These are phyloP conservation scores for Silene noctiflora DNA, from an alignment of 179 eudicot species.

Conservation along the genomic window DNA sequence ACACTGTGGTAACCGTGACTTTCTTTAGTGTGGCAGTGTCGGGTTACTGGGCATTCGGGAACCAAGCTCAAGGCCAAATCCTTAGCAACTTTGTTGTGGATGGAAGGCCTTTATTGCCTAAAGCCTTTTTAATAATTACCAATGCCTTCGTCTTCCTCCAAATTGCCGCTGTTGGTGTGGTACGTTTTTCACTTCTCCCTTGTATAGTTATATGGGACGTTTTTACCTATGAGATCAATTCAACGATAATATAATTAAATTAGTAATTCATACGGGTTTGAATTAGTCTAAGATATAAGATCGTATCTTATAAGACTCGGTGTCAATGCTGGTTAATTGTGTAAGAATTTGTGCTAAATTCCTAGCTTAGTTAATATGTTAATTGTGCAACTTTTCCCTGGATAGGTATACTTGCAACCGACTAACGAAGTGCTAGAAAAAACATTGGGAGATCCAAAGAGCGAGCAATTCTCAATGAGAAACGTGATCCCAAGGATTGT, in stretches of 20 bases:
- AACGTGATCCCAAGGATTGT: constrained; percentile 60
- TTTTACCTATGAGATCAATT: no score
- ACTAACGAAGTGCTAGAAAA: constrained; percentile 65
- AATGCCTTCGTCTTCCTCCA: constrained; percentile 60
- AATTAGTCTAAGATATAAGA: no score
- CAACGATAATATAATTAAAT: no score
- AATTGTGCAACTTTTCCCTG: no score
- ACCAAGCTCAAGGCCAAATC: constrained; percentile 48
- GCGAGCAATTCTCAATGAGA: constrained; percentile 41
- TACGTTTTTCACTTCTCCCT: constrained; percentile 29
- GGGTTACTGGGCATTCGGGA: constrained; percentile 92
- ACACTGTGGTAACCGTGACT: constrained; percentile 50
- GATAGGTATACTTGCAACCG: constrained; percentile 72
- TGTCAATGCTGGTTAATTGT: no score
- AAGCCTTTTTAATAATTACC: constrained; percentile 60
- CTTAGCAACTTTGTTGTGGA: constrained; percentile 52
- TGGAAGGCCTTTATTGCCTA: constrained; percentile 52
- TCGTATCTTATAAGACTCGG: no score
- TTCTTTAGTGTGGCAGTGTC: constrained; percentile 74
- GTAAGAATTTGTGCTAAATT: no score
- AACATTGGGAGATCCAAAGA: constrained; percentile 50
- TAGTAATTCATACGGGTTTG: no score
- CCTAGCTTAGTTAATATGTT: no score
- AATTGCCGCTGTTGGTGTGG: constrained; percentile 59
- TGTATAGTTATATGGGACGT: no score